Evolutionary conservation across 371 early-diverging fungal genomes (phyloP), one percentile per base, ranked within the genome.

Genomic region (Coemansia sp.): DNA sequence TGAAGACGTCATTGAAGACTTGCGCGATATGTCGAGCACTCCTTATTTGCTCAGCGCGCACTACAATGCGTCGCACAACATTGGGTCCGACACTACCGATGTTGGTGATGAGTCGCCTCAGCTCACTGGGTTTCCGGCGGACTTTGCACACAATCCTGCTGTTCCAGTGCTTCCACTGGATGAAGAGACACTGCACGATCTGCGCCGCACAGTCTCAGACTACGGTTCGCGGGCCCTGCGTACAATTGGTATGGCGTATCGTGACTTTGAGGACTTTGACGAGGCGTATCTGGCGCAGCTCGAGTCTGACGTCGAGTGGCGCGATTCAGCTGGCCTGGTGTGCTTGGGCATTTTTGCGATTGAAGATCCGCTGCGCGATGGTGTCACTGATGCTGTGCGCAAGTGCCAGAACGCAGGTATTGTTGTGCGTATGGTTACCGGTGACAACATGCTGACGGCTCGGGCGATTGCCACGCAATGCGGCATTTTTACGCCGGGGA

Each of bases 351-450:
- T 96, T 39, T 90, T 98, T 69, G 96, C 94, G 64, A 96, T 98
- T 70, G 86, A 93, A 82, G 98, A 97, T 80, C 97, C 97, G 21
- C 84, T 95, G 24, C 88, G 96, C 59, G 89, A 90, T 49, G 96
- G 93, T 62, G 97, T 96, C 1, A 86, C 90, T 5, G 90, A 87
- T 71, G 91, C 94, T 24, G 94, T 97, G 23, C 83, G 82, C 28
- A 81, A 81, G 39, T 95, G 94, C 76, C 85, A 88, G 70, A 85
- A 86, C 58, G 98, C 98, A 29, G 97, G 97, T 56, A 90, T 98
- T 13, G 84, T 86, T 77, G 94, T 97, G 17, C 89, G 94, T 15
- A 97, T 98, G 96, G 96, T 98, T 53, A 98, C 99, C 2, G 99
- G 99, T 69, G 99, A 98, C 84, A 94, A 95, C 69, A 65, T 92